These are phyloP conservation scores for Sporothrix variecibatus DNA, from an alignment of 2,329 filamentous ascomycete species.

Conservation along the genomic window DNA sequence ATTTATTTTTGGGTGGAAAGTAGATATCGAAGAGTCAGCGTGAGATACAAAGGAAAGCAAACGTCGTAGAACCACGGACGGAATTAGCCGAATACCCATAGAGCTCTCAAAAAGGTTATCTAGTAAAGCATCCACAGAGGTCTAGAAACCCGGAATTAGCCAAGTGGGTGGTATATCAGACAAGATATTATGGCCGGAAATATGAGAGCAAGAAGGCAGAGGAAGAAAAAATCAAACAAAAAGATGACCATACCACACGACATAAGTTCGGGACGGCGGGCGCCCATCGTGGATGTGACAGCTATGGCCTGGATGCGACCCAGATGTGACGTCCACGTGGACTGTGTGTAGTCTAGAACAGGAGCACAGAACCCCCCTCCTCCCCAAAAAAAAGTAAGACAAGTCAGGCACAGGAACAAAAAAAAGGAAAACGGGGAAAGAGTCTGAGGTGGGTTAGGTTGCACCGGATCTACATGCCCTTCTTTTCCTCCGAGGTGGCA, in stretches of 20 bases:
- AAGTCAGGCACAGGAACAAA: background rate
- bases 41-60: background rate
- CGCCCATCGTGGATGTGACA: background rate
- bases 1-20: background rate
- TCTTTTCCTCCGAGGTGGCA: background rate
- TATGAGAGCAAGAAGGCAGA: background rate
- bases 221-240: background rate
- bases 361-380: background rate
- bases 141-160: constrained; percentile 26
- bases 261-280: background rate
- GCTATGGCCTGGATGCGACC: background rate
- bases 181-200: background rate
- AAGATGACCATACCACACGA: background rate
- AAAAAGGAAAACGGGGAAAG: background rate
- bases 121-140: background rate
- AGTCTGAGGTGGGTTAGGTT: background rate
- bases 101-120: background rate
- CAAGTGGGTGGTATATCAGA: background rate
- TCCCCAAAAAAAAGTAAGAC: background rate
- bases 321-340: too few relatives aligned
- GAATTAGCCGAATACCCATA: constrained; percentile 24
- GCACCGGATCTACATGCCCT: background rate
- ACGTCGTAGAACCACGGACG: background rate
- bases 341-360: background rate
- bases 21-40: background rate